Evolutionary conservation across 192 early-diverging fungal genomes (phyloP), one percentile per base, ranked within the genome.

Genomic region (Mortierella antarctica): DNA sequence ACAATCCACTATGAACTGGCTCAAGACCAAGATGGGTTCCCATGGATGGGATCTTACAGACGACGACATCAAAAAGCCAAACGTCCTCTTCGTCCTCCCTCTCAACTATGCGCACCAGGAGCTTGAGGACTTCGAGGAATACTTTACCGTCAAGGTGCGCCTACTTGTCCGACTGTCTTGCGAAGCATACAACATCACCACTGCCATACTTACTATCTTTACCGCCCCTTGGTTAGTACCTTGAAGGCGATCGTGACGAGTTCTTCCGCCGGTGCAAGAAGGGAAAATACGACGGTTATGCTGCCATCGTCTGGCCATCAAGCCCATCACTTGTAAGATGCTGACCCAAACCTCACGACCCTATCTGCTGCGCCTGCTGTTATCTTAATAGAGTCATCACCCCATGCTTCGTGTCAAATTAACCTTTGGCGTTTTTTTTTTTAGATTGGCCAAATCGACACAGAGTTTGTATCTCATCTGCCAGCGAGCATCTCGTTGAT

Each of bases 21-120:
- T 79, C 76, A 79, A 79, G 65, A 56, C 76, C 62, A 79, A 79
- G 69, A 79, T 79, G 76, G 76, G 76, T 40, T 71, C 76, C 20
- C 76, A 79, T 18, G 76, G 76, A 21, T 79, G 76, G 76, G 76
- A 79, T 21, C 57, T 79, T 10, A 79, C 42, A 17, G 76, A 79
- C 15, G 76, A 71, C 23, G 76, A 79, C 23, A 60, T 79, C 65
- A 79, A 79, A 20, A 79, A 79, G 69, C 76, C 76, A 50, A 71
- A 67, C 52, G 59, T 79, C 17, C 76, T 79, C 46, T 71, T 79
- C 44, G 47, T 79, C 64, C 46, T 13, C 7, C 76, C 68, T 20
- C 31, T 79, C 47, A 14, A 67, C 12, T 61, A 46, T 50, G 76
- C 76, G 1, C 65, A 44, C 6, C 76, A 79, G 69, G 69, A 79